Conservation (phyloP, 2,329 filamentous ascomycete species). For the Fusarium camptoceras region DNA sequence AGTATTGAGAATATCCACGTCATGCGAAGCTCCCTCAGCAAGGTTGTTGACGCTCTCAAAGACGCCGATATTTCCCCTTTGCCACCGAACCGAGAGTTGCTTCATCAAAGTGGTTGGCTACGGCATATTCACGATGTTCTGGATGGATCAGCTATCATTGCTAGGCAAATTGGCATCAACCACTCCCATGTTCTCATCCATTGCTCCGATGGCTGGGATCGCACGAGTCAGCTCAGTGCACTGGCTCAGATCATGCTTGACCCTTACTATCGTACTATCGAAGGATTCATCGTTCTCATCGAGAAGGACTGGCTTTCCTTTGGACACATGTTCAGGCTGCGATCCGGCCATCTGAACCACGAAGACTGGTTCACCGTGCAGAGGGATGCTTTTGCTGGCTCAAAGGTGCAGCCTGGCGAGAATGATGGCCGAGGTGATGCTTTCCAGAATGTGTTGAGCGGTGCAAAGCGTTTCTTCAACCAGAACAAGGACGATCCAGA, state of each 20-base stretch:
- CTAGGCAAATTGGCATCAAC: constrained; percentile 87
- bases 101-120: constrained; percentile 89
- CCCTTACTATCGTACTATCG: constrained; percentile 92
- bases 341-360: constrained; percentile 87
- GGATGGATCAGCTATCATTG: constrained; percentile 85
- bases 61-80: constrained; percentile 89
- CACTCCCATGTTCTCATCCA: constrained; percentile 97
- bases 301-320: constrained; percentile 99
- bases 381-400: constrained; percentile 78
- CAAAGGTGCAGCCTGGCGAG: constrained; percentile 70
- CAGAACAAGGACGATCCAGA: constrained; percentile 73
- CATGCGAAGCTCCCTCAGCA: constrained; percentile 91
- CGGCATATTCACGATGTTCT: constrained; percentile 88
- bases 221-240: constrained; percentile 93
- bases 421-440: constrained; percentile 75
- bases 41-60: constrained; percentile 89
- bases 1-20: constrained; percentile 99
- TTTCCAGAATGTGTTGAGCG: constrained; percentile 87
- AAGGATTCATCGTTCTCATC: constrained; percentile 92
- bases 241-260: constrained; percentile 93
- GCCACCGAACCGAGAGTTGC: constrained; percentile 81
- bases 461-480: constrained; percentile 90
- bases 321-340: constrained; percentile 95
- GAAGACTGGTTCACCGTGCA: constrained; percentile 96
- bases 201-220: constrained; percentile 98